Percentiles rank a stretch among this genome's conserved stretches.
These are phyloP conservation scores for Collybiopsis confluens DNA, from an alignment of 768 basidiomycete genomes.

Conservation along the genomic window DNA sequence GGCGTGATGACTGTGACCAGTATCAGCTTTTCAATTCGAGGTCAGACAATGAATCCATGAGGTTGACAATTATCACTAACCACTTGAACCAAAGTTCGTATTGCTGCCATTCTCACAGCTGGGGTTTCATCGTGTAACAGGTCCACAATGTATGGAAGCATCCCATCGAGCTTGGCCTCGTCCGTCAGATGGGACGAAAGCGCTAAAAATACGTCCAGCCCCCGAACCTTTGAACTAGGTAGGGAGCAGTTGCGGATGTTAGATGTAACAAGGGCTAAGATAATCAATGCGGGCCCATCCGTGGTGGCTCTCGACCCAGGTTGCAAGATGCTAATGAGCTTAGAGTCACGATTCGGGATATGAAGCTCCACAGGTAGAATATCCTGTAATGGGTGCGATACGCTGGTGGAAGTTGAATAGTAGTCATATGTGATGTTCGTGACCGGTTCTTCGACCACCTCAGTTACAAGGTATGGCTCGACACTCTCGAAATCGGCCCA, in stretches of 20 bases:
- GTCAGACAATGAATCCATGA: not conserved
- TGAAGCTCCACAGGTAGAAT: constrained; percentile 61
- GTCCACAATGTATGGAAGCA: constrained; percentile 89
- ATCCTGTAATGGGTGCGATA: constrained; percentile 64
- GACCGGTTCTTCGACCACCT: constrained; percentile 39
- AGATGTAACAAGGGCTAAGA: constrained; percentile 82
- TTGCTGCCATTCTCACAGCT: constrained; percentile 72
- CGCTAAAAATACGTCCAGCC: constrained; percentile 82
- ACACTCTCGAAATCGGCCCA: constrained; percentile 86
- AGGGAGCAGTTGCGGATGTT: constrained; percentile 85
- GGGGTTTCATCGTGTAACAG: constrained; percentile 83
- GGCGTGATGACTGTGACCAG: constrained; percentile 80
- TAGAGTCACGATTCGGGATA: constrained; percentile 49
- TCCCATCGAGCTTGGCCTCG: constrained; percentile 90
- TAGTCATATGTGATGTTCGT: constrained; percentile 59
- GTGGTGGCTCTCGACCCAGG: constrained; percentile 49
- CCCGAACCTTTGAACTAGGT: constrained; percentile 82
- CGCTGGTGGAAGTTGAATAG: constrained; percentile 30
- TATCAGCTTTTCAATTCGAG: constrained; percentile 26
- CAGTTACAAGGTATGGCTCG: constrained; percentile 61
- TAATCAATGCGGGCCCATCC: constrained; percentile 86
- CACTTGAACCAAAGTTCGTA: constrained; percentile 78
- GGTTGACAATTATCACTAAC: constrained; percentile 41
- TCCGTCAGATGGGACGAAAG: constrained; percentile 81
- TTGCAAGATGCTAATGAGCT: constrained; percentile 25